These are phyloP conservation scores for Penicillium glabrum DNA, from an alignment of 2,329 filamentous ascomycete genomes.

Conservation along the genomic window DNA sequence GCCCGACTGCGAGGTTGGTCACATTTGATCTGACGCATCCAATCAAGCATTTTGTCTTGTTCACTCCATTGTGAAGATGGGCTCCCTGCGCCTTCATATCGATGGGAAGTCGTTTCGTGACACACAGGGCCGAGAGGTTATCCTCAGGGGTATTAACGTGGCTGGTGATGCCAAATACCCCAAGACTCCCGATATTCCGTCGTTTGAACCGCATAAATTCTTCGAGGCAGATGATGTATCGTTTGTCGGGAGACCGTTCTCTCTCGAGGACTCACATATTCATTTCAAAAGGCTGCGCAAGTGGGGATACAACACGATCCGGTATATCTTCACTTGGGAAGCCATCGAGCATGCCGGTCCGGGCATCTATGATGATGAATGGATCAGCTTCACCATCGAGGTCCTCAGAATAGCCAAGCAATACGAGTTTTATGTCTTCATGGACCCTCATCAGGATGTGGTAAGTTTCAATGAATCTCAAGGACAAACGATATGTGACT, in stretches of 20 bases:
- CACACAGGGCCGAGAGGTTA: slow-evolving; percentile 75
- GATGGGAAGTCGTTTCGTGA: slow-evolving; percentile 86
- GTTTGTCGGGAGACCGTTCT: slow-evolving; percentile 84
- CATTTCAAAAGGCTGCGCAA: slow-evolving; percentile 85
- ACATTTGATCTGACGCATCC: not conserved
- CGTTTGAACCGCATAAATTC: slow-evolving; percentile 75
- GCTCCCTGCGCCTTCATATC: slow-evolving; percentile 73
- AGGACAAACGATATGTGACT: slow-evolving; percentile 19
- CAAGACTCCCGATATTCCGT: slow-evolving; percentile 75
- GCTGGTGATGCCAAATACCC: slow-evolving; percentile 90
- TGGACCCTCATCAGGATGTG: slow-evolving; percentile 99
- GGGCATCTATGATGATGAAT: slow-evolving; percentile 89
- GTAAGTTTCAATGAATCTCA: slow-evolving; percentile 43
- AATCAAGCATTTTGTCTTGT: not conserved
- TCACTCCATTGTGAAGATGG: slow-evolving; percentile 53
- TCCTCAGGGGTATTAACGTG: slow-evolving; percentile 89
- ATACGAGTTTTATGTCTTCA: slow-evolving; percentile 95
- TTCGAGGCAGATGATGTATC: slow-evolving; percentile 91
- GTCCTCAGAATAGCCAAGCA: slow-evolving; percentile 78
- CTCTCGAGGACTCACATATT: slow-evolving; percentile 74
- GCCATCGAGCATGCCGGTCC: slow-evolving; percentile 93
- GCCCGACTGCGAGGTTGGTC: not conserved
- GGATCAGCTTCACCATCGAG: slow-evolving; percentile 86
- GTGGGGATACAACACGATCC: slow-evolving; percentile 93
- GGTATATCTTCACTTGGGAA: slow-evolving; percentile 98